A percentile compares a stretch with the other conserved stretches of the same genome.
Evolutionary conservation across 2,329 filamentous ascomycete species (phyloP).

Genomic region (Leptographium radiaticola): DNA sequence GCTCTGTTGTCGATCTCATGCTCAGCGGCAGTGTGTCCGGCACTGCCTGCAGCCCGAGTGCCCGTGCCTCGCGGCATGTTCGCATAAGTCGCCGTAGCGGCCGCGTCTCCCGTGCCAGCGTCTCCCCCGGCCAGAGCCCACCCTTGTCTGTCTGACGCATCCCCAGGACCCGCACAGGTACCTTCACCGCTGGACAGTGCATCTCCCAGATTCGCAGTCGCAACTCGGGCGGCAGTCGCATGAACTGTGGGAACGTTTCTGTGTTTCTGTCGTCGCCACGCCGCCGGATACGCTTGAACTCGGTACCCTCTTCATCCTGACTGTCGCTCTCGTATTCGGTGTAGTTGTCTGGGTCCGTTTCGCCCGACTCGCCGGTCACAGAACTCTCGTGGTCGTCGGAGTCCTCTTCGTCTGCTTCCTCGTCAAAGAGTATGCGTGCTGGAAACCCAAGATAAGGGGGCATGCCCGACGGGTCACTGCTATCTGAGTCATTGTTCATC

Average conservation of each 20-base stretch:
- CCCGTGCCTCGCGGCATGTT: conserved; percentile 9
- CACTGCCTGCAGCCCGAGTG: conserved; percentile 2
- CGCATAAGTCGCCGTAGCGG: conserved; percentile 5
- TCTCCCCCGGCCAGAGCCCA: neutral
- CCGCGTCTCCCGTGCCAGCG: conserved; percentile 1
- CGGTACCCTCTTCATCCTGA: neutral
- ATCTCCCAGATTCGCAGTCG: conserved; percentile 11
- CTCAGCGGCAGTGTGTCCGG: conserved; percentile 9
- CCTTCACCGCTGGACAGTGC: conserved; percentile 6
- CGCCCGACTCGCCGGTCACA: neutral
- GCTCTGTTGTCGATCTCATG: too few relatives aligned
- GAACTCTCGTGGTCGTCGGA: neutral
- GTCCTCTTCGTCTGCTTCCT: neutral
- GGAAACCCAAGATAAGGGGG: too few relatives aligned
- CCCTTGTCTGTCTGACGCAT: neutral
- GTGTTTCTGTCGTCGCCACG: neutral
- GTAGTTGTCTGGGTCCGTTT: neutral
- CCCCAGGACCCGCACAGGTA: conserved; percentile 3
- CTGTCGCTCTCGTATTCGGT: neutral
- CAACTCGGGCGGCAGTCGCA: conserved; percentile 8
- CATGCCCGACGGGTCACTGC: too few relatives aligned
- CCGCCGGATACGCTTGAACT: neutral
- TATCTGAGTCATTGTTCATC: too few relatives aligned
- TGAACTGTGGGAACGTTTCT: conserved; percentile 6
- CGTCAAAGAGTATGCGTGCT: neutral